Percentiles rank a stretch among this genome's conserved stretches.
Conservation (phyloP, 2,329 filamentous ascomycete species). For the Colletotrichum navitas region DNA sequence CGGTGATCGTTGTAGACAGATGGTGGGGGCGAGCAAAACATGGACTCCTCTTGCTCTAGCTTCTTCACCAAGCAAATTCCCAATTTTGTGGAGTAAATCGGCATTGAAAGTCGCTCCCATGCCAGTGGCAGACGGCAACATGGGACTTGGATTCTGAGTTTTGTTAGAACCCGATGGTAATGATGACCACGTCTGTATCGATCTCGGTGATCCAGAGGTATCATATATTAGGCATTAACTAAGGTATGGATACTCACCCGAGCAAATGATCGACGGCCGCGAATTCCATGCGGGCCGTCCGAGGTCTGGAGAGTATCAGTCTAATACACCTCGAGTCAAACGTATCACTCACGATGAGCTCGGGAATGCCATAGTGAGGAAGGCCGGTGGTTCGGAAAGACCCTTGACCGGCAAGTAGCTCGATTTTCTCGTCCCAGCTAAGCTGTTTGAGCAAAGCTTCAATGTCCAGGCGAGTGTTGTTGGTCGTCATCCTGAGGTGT, state of each 20-base stretch:
- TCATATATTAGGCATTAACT: neutral
- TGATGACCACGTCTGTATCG: neutral
- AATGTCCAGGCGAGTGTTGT: slow-evolving; percentile 22
- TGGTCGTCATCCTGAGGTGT: neutral
- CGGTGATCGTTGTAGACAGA: slow-evolving; percentile 62
- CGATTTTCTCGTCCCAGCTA: slow-evolving; percentile 43
- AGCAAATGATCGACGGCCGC: slow-evolving; percentile 33
- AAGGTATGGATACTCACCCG: slow-evolving; percentile 11
- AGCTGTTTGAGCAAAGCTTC: slow-evolving; percentile 37
- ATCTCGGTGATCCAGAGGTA: neutral
- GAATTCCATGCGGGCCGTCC: slow-evolving; percentile 36
- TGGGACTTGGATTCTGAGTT: slow-evolving; percentile 44
- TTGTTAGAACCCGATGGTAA: slow-evolving; percentile 19
- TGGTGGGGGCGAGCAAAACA: slow-evolving; percentile 76
- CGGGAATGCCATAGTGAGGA: slow-evolving; percentile 36
- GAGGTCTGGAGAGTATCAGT: slow-evolving; percentile 22
- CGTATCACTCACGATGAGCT: slow-evolving; percentile 18
- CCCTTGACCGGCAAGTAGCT: slow-evolving; percentile 40
- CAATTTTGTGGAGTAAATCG: slow-evolving; percentile 67
- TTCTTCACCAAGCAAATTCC: slow-evolving; percentile 69
- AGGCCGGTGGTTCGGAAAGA: slow-evolving; percentile 40
- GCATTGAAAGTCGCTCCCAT: slow-evolving; percentile 74
- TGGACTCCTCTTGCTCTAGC: slow-evolving; percentile 72
- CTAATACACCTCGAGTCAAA: neutral
- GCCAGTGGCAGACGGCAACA: slow-evolving; percentile 43